phyloP scores from a whole-genome alignment of 2,329 filamentous ascomycete genomes.

The Ilyonectria destructans region DNA sequence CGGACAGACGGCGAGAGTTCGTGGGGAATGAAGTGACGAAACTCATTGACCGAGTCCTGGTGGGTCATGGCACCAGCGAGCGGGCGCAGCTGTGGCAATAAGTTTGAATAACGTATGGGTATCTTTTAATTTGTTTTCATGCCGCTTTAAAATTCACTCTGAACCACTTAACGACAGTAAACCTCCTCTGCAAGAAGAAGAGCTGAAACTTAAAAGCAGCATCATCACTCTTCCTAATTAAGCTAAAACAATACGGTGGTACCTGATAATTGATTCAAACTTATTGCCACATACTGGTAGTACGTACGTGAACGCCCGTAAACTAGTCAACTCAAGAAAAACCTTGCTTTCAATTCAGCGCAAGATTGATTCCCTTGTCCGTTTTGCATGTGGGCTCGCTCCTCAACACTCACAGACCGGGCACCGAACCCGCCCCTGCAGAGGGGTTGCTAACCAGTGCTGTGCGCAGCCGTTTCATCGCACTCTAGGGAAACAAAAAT shows the following conservation, averaged over 20 bases:
- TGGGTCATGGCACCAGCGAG: constrained; percentile 46
- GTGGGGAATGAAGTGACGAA: constrained; percentile 49
- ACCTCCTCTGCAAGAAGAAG: no score
- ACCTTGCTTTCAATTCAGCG: constrained; percentile 10
- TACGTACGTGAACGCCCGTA: no score
- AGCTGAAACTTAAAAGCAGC: no score
- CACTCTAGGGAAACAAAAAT: no score
- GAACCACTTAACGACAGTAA: no score
- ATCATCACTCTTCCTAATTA: no score
- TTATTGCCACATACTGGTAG: no score
- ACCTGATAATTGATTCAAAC: no score
- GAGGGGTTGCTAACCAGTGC: not conserved
- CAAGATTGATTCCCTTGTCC: constrained; percentile 12
- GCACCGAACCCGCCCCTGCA: constrained; percentile 28
- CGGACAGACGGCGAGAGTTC: constrained; percentile 37
- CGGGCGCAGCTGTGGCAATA: constrained; percentile 33
- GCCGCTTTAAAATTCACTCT: not conserved
- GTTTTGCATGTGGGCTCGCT: constrained; percentile 29
- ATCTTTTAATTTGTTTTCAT: no score
- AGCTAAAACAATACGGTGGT: no score
- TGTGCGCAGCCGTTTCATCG: no score
- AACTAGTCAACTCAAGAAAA: not conserved
- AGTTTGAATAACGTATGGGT: no score
- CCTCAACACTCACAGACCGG: not conserved
- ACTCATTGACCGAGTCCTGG: constrained; percentile 43